Percentiles rank a stretch among this genome's conserved stretches.
These are phyloP conservation scores for Lagenaria siceraria DNA, from an alignment of 306 rosid genomes.

Conservation along the genomic window DNA sequence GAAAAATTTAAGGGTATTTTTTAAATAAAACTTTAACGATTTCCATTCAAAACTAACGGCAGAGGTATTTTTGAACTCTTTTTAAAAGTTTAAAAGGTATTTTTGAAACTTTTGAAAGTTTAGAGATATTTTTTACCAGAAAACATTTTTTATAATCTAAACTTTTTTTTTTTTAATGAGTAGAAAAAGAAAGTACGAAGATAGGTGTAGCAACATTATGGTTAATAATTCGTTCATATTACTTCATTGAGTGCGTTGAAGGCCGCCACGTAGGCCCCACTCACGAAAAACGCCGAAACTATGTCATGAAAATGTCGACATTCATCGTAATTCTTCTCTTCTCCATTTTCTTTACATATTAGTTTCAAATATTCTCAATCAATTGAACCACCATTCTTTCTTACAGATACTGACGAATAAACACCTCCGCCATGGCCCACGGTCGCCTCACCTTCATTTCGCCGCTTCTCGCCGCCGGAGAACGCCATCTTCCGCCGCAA, in stretches of 20 bases:
- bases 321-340: neutral
- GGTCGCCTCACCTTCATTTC: neutral
- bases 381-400: neutral
- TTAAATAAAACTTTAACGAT: no score
- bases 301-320: conserved; percentile 51
- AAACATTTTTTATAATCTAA: no score
- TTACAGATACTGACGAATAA: neutral
- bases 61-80: no score
- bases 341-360: neutral
- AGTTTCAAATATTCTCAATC: neutral
- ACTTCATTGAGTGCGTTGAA: neutral
- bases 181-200: no score
- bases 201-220: no score
- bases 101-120: no score
- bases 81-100: no score
- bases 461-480: neutral
- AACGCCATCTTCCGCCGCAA: neutral
- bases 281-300: neutral
- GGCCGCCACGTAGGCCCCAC: neutral
- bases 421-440: neutral
- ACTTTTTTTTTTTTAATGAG: no score
- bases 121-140: no score
- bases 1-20: no score
- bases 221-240: neutral
- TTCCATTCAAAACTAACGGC: no score